Percentiles rank a stretch among this genome's conserved stretches.
These are phyloP conservation scores for Cyclotella choctawhatcheeana DNA, from an alignment of 108 stramenopile genomes.

Conservation along the genomic window DNA sequence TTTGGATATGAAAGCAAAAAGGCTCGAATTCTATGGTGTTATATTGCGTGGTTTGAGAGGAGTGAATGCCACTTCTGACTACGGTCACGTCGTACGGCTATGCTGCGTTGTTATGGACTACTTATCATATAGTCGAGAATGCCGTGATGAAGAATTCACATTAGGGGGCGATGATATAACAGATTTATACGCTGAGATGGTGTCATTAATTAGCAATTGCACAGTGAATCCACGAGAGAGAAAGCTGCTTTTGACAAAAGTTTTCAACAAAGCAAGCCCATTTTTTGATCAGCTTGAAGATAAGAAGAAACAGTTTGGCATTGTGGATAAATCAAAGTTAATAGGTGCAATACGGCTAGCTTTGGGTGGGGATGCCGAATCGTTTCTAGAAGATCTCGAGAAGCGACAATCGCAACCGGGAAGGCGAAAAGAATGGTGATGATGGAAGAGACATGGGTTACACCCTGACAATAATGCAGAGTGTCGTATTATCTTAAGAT, in stretches of 20 bases:
- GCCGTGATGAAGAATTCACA: background rate
- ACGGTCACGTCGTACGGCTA: constrained; percentile 41
- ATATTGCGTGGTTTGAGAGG: constrained; percentile 39
- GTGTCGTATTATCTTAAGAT: no score
- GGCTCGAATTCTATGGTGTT: constrained; percentile 32
- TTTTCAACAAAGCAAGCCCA: constrained; percentile 35
- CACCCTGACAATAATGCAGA: no score
- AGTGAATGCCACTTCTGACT: constrained; percentile 28
- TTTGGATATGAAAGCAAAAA: constrained; percentile 8
- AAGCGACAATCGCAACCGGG: no score
- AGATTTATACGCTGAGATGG: constrained; percentile 25
- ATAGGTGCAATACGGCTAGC: constrained; percentile 41
- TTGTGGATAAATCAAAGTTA: constrained; percentile 30
- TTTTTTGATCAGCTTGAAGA: constrained; percentile 27
- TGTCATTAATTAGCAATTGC: constrained; percentile 2
- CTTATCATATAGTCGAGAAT: constrained; percentile 27
- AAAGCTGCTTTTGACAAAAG: constrained; percentile 26
- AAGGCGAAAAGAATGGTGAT: no score
- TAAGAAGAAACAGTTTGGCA: constrained; percentile 26
- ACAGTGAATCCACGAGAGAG: constrained; percentile 36
- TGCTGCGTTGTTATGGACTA: constrained; percentile 46
- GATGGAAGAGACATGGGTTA: no score
- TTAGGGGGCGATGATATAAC: constrained; percentile 27
- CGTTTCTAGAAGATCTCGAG: no score
- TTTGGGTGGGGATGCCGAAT: no score